Percentiles rank a stretch among this genome's conserved stretches.
These are phyloP conservation scores for Dissoconium aciculare DNA, from an alignment of 2,329 filamentous ascomycete species.

Conservation along the genomic window DNA sequence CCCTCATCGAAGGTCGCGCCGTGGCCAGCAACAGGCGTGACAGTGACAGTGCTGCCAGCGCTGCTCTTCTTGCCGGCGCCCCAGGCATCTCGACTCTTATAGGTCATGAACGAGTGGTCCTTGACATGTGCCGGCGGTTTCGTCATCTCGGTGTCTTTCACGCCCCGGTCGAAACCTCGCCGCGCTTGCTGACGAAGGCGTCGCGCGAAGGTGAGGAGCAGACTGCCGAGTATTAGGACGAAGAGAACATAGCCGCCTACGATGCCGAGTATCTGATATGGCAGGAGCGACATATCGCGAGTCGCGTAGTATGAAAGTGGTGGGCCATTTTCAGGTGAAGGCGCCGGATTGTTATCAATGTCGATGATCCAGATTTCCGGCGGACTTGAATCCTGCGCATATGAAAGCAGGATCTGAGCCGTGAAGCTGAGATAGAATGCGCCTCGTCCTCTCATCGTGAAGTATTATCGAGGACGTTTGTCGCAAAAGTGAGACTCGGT, in stretches of 20 bases:
- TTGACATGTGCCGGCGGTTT: constrained; percentile 28
- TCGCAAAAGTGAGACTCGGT: background rate
- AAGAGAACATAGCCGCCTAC: constrained; percentile 69
- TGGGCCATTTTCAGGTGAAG: constrained; percentile 46
- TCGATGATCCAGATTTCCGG: constrained; percentile 25
- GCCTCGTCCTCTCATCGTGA: constrained; percentile 16
- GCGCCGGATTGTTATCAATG: constrained; percentile 43
- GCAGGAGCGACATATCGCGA: constrained; percentile 51
- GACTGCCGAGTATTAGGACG: constrained; percentile 55
- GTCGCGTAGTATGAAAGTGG: constrained; percentile 43
- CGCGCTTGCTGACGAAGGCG: constrained; percentile 32
- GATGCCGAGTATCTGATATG: constrained; percentile 70
- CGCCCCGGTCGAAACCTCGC: constrained; percentile 33
- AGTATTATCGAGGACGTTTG: background rate
- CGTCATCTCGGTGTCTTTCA: constrained; percentile 42
- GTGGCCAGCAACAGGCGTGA: constrained; percentile 36
- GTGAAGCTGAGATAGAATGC: constrained; percentile 16
- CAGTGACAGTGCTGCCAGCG: constrained; percentile 23
- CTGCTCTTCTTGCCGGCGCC: constrained; percentile 15
- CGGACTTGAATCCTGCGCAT: constrained; percentile 4
- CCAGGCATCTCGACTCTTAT: constrained; percentile 17
- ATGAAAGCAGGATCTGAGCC: constrained; percentile 17
- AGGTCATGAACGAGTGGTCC: constrained; percentile 20
- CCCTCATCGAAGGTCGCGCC: constrained; percentile 56
- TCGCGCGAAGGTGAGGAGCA: constrained; percentile 34